phyloP scores from a whole-genome alignment of 1,284 basidiomycete species.

The Ceratobasidium sp. region DNA sequence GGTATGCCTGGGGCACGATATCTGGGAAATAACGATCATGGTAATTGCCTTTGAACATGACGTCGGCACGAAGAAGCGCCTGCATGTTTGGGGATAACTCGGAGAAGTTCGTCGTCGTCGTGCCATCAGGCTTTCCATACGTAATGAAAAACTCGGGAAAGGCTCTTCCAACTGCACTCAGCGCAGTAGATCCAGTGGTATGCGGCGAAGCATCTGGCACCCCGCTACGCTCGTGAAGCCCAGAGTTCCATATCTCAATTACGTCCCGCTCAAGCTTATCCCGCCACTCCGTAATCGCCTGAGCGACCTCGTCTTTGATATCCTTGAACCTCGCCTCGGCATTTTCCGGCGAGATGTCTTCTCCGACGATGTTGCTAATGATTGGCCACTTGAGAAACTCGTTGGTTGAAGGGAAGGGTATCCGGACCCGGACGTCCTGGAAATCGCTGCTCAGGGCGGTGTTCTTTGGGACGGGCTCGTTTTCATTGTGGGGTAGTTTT shows the following conservation, averaged over 20 bases:
- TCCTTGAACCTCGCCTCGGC: not conserved
- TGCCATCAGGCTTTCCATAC: no score
- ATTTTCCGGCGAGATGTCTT: not conserved
- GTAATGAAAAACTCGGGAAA: no score
- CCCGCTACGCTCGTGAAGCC: no score
- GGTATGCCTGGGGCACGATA: no score
- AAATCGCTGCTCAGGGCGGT: no score
- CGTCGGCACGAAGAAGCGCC: constrained; percentile 21
- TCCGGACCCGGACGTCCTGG: no score
- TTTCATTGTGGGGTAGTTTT: no score
- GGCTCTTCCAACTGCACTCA: not conserved
- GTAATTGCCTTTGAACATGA: not conserved
- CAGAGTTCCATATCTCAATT: constrained; percentile 1
- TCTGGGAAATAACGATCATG: no score
- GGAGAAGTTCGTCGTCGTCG: not conserved
- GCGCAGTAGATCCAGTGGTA: not conserved
- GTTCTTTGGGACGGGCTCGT: no score
- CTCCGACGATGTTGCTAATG: not conserved
- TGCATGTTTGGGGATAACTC: constrained; percentile 4
- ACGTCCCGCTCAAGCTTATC: not conserved
- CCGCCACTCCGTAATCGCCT: no score
- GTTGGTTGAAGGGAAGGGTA: not conserved
- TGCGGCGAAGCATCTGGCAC: no score
- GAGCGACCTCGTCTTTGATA: not conserved
- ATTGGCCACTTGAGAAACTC: constrained; percentile 1